These are phyloP conservation scores for Populus tremula DNA, from an alignment of 345 rosid genomes.

Conservation along the genomic window DNA sequence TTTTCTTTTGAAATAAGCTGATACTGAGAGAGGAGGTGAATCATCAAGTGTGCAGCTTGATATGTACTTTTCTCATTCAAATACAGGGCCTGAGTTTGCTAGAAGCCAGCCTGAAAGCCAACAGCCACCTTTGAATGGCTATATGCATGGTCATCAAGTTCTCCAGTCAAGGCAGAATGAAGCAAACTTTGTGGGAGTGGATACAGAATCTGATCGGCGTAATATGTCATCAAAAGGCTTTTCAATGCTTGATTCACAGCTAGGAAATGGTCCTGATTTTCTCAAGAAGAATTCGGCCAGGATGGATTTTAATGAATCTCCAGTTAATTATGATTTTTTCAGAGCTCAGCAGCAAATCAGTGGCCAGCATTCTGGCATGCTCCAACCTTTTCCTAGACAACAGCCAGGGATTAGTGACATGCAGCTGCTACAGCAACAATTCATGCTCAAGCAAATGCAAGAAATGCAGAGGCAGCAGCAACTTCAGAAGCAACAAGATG, in stretches of 20 bases:
- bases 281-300: constrained; percentile 41
- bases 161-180: constrained; percentile 54
- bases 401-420: constrained; percentile 63
- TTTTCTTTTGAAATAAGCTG: constrained; percentile 50
- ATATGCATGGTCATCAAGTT: constrained; percentile 53
- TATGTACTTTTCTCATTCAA: constrained; percentile 45
- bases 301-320: constrained; percentile 58
- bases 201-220: constrained; percentile 50
- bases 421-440: constrained; percentile 76
- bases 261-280: constrained; percentile 46
- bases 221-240: constrained; percentile 48
- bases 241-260: constrained; percentile 43
- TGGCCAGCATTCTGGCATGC: constrained; percentile 54
- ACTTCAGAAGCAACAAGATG: constrained; percentile 52
- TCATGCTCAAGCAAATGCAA: constrained; percentile 69
- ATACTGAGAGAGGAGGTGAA: constrained; percentile 52
- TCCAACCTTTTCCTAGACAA: constrained; percentile 69
- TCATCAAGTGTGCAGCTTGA: constrained; percentile 57
- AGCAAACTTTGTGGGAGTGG: constrained; percentile 58
- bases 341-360: constrained; percentile 65
- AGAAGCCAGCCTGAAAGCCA: constrained; percentile 56
- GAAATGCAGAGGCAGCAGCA: constrained; percentile 75
- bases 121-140: constrained; percentile 57
- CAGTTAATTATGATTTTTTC: constrained; percentile 62
- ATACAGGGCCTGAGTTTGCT: constrained; percentile 50